Base-by-base conservation (phyloP, 768 basidiomycete species). In the Trametopsis cervina region DNA sequence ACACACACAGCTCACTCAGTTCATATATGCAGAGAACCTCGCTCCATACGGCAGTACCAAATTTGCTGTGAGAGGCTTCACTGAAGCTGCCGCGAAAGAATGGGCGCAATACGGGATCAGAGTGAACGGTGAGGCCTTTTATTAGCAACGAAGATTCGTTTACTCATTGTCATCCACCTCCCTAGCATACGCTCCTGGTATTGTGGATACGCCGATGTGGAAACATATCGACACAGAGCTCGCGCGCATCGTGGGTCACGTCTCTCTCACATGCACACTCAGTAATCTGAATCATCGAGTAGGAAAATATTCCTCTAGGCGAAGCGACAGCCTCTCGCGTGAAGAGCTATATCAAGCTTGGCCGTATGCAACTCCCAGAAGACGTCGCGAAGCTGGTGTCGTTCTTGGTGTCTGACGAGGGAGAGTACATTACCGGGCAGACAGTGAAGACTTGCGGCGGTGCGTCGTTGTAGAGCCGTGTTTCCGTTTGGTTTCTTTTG, bases 321-420 rank as follows among this genome's bases (percentile, higher is more conserved):
- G 62, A 59, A 42, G 62, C 62, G 9, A 60, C 57, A 48, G 60
- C 59, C 21, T 47, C 50, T 36, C 59, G 60, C 21, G 60, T 63
- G 15, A 61, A 60, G 51, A 53, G 50, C 40, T 57, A 63, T 22
- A 52, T 63, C 55, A 55, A 55, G 54, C 62, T 63, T 22, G 59
- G 60, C 4, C 58, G 62, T 24, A 61, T 61, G 33, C 64, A 63
- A 27, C 44, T 59, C 47, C 65, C 65, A 2, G 63, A 66, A 48
- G 64, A 66, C 50, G 60, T 66, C 49, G 65, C 64, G 25, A 61
- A 57, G 37, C 58, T 66, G 15, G 65, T 66, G 10, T 61, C 63
- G 2, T 66, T 61, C 56, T 51, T 65, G 21, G 63, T 56, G 24
- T 66, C 65, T 3, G 61, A 63, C 22, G 58, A 65, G 42, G 59